Evolutionary conservation across 331 rosid genomes (phyloP).

Genomic region (Quercus lobata): DNA sequence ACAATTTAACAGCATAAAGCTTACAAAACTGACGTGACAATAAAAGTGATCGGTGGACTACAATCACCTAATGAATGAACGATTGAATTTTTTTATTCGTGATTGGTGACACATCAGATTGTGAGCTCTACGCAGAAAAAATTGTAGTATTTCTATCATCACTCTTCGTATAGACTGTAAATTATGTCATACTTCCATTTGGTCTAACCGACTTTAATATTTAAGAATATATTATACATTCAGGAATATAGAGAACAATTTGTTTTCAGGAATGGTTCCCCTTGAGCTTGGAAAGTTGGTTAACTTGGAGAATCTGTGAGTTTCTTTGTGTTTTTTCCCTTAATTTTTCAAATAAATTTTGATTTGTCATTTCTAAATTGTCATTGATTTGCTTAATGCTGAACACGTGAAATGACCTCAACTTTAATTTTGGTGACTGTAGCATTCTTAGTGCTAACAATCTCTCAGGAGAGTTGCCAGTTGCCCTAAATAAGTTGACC

Average conservation of each 20-base stretch:
- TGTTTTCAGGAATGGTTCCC: slow-evolving; percentile 28
- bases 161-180: too few species aligned
- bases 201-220: neutral
- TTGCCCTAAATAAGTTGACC: slow-evolving; percentile 11
- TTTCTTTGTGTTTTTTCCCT: neutral
- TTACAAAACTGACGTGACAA: too few species aligned
- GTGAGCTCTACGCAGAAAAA: too few species aligned
- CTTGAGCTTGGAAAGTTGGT: slow-evolving; percentile 22
- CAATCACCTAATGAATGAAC: too few species aligned
- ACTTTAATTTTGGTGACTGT: slow-evolving; percentile 2
- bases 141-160: too few species aligned
- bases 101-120: too few species aligned
- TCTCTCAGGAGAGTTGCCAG: slow-evolving; percentile 27
- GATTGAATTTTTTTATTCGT: too few species aligned
- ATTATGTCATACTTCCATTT: neutral
- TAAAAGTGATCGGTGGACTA: too few species aligned
- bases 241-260: slow-evolving; percentile 21
- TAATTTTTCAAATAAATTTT: neutral
- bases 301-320: slow-evolving; percentile 13
- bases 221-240: neutral
- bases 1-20: too few species aligned
- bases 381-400: neutral
- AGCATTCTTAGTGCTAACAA: slow-evolving; percentile 26
- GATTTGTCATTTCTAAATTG: neutral
- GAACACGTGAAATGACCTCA: neutral